phyloP scores from a whole-genome alignment of 371 early-diverging fungal genomes.

The Umbelopsis sp. region DNA sequence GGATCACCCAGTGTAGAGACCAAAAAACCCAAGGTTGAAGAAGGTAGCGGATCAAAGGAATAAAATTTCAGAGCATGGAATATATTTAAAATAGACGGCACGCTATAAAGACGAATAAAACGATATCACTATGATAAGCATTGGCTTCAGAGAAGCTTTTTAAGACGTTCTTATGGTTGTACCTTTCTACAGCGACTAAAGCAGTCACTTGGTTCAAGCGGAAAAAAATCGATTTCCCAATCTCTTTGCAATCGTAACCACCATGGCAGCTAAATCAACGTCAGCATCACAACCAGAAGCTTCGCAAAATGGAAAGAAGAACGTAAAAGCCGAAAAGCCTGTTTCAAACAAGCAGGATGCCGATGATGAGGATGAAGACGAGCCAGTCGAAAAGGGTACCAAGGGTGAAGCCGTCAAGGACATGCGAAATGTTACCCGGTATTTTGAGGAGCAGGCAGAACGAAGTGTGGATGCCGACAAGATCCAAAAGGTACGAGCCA shows the following conservation, averaged over 20 bases:
- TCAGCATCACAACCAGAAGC: constrained; percentile 12
- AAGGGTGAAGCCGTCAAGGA: constrained; percentile 51
- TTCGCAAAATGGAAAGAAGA: constrained; percentile 14
- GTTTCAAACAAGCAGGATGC: constrained; percentile 23
- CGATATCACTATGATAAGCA: no score
- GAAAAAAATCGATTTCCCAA: background rate
- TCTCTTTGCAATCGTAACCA: no score
- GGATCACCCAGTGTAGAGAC: background rate
- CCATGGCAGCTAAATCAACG: constrained; percentile 18
- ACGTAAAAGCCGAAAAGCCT: background rate
- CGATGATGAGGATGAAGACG: constrained; percentile 35
- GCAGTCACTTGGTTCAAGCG: no score
- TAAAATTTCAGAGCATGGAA: background rate
- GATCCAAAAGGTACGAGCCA: constrained; percentile 36
- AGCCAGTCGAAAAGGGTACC: constrained; percentile 38
- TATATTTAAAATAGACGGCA: background rate
- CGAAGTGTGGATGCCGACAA: constrained; percentile 44
- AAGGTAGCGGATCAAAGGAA: background rate
- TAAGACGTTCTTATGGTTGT: no score
- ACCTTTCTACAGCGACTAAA: no score
- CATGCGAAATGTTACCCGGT: constrained; percentile 49
- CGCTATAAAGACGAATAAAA: no score
- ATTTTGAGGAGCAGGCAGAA: constrained; percentile 40
- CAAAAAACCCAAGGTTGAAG: constrained; percentile 6
- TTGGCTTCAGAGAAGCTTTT: no score